Conservation (phyloP, 129 eudicot genomes). For the Sambucus nigra region DNA sequence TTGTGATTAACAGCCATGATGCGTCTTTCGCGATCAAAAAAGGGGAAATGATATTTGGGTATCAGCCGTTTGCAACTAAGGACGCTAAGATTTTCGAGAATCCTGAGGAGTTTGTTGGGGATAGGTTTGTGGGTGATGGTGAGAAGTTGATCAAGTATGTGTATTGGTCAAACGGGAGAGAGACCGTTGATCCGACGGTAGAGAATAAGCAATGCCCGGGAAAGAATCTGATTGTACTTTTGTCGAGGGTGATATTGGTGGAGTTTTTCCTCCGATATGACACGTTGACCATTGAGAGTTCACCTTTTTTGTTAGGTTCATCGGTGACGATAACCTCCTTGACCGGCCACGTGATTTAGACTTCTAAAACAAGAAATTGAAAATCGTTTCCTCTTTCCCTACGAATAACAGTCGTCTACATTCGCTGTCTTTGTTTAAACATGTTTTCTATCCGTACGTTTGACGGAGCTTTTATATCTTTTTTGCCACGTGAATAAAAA, state of each 20-base stretch:
- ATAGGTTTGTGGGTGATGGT: conserved; percentile 60
- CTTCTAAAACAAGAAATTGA: too few relatives aligned
- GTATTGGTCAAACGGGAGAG: conserved; percentile 65
- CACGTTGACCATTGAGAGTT: conserved; percentile 30
- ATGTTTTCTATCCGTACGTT: too few relatives aligned
- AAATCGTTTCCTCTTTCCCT: too few relatives aligned
- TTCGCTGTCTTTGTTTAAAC: too few relatives aligned
- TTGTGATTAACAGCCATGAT: conserved; percentile 38
- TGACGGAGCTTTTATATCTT: too few relatives aligned
- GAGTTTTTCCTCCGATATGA: conserved; percentile 54
- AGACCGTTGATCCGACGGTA: conserved; percentile 35
- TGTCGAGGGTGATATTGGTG: conserved; percentile 44
- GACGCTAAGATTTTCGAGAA: conserved; percentile 46
- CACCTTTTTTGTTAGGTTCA: conserved; percentile 24
- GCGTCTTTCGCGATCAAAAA: conserved; percentile 34
- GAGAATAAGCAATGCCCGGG: conserved; percentile 57
- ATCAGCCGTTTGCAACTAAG: conserved; percentile 52
- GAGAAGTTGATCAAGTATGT: conserved; percentile 47
- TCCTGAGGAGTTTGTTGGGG: conserved; percentile 40
- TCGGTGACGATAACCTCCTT: conserved; percentile 39
- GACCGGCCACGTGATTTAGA: too few relatives aligned
- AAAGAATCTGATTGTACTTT: conserved; percentile 41
- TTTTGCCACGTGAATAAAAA: too few relatives aligned
- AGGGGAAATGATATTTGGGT: conserved; percentile 64
- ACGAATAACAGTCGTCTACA: too few relatives aligned